Base-by-base conservation (phyloP, 768 basidiomycete genomes). In the Ramaria sp. region DNA sequence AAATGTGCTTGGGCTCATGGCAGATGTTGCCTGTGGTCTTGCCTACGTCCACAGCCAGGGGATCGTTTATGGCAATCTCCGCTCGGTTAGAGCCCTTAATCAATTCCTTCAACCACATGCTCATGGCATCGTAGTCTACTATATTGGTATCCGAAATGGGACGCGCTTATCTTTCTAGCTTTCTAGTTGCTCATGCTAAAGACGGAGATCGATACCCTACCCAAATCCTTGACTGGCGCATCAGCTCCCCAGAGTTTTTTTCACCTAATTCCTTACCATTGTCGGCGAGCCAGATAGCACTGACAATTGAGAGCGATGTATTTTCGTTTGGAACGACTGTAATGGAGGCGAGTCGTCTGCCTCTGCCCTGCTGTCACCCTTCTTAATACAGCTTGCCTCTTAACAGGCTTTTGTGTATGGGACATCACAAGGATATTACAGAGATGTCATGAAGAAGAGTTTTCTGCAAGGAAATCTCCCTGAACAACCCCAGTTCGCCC, bases 1-100 rank as follows among this genome's bases (percentile, higher is more conserved):
- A 6, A 73, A 81, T 58, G 69, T 76, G 53, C 62, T 82, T 33
- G 69, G 68, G 47, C 63, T 84, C 64, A 81, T 84, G 47, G 30
- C 57, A 33, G 50, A 47, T 27, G 30, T 58, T 27, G 49, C 54
- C 20, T 22, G 37, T 31, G 46, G 34, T 33, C 27, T 51, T 20
- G 54, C 47, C 3, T 42, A 48, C 49, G 19, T 55, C 17, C 45
- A 50, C 37, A 45, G 19, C 31, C 34, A 37, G 13, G 30, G 43
- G n/a, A 43, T 59, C 10, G 30, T 57, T 11, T 57, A 57, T 37
- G 46, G 46, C 19, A 27, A 53, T 22, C 51, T 53, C 48, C 7
- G 39, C n/a, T n/a, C 33, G 51, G 52, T 47, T 33, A 54, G 30
- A n/a, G 37, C 51, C 33, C 15, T 37, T 30, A 20, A 46, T 34